Evolutionary conservation across 2,329 filamentous ascomycete genomes (phyloP), one percentile per base, ranked within the genome.

Genomic region (Ceratocystis ficicola): DNA sequence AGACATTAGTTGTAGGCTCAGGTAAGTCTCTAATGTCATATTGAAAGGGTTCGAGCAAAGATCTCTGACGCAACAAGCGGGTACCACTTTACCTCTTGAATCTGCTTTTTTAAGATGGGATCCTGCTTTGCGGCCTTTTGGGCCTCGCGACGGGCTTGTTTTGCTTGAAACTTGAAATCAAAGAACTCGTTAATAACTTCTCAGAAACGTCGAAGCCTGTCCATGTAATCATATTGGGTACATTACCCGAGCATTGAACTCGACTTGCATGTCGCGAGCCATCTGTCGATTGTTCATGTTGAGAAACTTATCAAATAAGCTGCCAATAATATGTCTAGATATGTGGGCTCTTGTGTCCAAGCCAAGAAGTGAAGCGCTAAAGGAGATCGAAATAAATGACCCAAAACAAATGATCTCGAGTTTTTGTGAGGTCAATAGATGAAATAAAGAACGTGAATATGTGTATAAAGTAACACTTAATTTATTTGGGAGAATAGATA

Each of bases 101-200:
- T 85, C 74, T 85, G 82, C 74, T 84, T 84, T 75, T 83, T 82
- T 67, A 84, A 76, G 68, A 82, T 76, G 66, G 81, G 81, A 70
- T 84, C 82, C 72, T 84, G 81, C 75, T 84, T 85, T 67, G 79
- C 77, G 20, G 83, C 82, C 73, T 84, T 85, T 70, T 81, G 78
- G 66, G 82, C 81, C 71, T 85, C 82, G 70, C 82, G 81, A 44
- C 82, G 80, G 69, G 82, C 82, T 71, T 84, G 82, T 72, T 85
- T 85, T 66, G 82, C 82, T 73, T 84, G 81, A 75, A 85, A 84
- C 78, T 80, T 55, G 65, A 41, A 20, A 48, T 25, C 10, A 30
- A 10, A 5, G 15, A 15, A 17, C 3, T 5, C 30, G 63, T 67
- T 62, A 65, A 44, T 25, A 15, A 15, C 20, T 10, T 12, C 17